Evolutionary conservation across 345 rosid species (phyloP).

Genomic region (Excoecaria cochinchinensis): DNA sequence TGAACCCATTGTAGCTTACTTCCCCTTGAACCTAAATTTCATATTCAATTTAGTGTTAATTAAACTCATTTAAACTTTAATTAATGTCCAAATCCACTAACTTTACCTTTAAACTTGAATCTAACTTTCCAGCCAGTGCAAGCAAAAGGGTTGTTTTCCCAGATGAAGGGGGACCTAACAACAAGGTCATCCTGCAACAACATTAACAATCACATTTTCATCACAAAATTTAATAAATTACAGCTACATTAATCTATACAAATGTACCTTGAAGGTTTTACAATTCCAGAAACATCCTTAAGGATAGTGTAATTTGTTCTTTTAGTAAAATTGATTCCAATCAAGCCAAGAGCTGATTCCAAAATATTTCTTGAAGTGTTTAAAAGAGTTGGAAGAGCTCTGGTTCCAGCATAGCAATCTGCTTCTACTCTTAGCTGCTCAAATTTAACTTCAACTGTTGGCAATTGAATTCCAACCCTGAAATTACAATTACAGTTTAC

Average conservation of each 20-base stretch:
- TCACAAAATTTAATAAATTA: neutral
- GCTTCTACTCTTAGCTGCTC: slow-evolving; percentile 45
- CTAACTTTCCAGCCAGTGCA: slow-evolving; percentile 43
- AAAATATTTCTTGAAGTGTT: slow-evolving; percentile 39
- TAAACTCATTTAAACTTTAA: neutral
- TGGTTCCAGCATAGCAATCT: slow-evolving; percentile 51
- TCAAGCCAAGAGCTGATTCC: slow-evolving; percentile 34
- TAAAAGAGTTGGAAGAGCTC: slow-evolving; percentile 52
- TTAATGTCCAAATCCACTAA: neutral
- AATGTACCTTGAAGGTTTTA: slow-evolving; percentile 17
- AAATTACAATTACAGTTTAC: neutral
- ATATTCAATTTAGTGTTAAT: neutral
- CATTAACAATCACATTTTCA: neutral
- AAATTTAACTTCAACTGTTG: slow-evolving; percentile 48
- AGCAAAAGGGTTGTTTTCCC: slow-evolving; percentile 61
- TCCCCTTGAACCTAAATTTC: slow-evolving; percentile 18
- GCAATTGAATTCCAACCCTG: slow-evolving; percentile 55
- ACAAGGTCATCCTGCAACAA: slow-evolving; percentile 47
- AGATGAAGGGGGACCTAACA: slow-evolving; percentile 59
- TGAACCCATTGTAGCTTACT: slow-evolving; percentile 63
- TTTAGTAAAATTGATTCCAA: neutral
- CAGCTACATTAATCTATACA: neutral
- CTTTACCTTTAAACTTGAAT: slow-evolving; percentile 35
- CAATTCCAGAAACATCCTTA: slow-evolving; percentile 12
- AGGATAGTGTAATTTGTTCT: slow-evolving; percentile 5